Evolutionary conservation across 805 yeast species (phyloP), one percentile per base, ranked within the genome.

Genomic region (Saturnispora quitensis): DNA sequence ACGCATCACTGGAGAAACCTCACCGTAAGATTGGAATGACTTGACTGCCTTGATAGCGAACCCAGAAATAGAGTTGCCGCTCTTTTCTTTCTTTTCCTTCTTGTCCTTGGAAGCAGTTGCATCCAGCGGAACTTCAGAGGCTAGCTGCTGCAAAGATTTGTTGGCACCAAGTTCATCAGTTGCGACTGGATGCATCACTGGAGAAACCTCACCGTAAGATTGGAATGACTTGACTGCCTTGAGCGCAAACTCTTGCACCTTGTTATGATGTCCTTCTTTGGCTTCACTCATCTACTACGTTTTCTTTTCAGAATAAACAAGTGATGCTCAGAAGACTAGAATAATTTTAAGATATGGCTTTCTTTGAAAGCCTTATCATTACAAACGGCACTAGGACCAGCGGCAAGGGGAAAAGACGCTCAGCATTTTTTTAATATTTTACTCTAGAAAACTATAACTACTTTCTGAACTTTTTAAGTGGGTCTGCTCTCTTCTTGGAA

Each of bases 401-500:
- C 34, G 34, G 34, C 34, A 12, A 31, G 15, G 17, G 18, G 13
- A 38, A 38, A 36, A 36, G 20, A 3, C 40, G 42, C 42, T 38
- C 42, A 38, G 42, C 42, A 38, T 18, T 38, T 38, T 38, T 12
- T 18, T n/a, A 10, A 8, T 7, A 38, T 38, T 18, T 38, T 17
- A 18, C 22, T 31, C 12, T 31, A 31, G 34, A 31, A 38, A 38
- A 38, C 20, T 38, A 38, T 31, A 31, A 31, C 34, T 31, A 65
- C 53, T 62, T 65, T 46, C 63, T 67, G 38, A 68, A 67, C 51
- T 59, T 70, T 66, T 77, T 78, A 60, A 79, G 69, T 13, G 82
- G 81, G 62, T 79, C 82, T n/a, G 67, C 68, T 64, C 74, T 78
- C 60, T 65, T 71, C 40, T 66, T 66, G 13, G 61, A 60, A 15